Base-by-base conservation (phyloP, 2,329 filamentous ascomycete genomes). In the Cordyceps tenuipes region DNA sequence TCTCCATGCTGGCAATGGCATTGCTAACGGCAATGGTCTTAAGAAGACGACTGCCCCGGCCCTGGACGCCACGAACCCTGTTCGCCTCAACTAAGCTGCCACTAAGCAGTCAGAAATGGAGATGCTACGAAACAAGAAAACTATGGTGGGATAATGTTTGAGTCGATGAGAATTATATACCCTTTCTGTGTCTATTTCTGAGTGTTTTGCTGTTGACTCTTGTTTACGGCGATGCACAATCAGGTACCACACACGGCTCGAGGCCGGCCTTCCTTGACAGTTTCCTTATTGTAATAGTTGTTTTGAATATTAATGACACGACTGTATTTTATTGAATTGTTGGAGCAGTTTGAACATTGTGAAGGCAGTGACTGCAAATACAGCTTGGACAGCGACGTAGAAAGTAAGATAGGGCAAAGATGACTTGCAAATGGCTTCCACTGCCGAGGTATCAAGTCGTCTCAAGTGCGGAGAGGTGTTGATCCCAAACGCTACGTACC, bases 1-100 rank as follows among this genome's bases (percentile, higher is more conserved):
- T 21, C 60, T 44, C 21, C 48, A 46, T 9, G 49, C 57, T 41
- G 52, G 66, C 36, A 64, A 68, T 19, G 55, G 53, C 17, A 49
- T 31, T 6, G 50, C 61, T 34, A 64, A 62, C 41, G 62, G 62
- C 17, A 55, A 44, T 17, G 57, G 57, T 29, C 39, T 52, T 3
- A 59, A 59, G 49, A 44, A 53, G 57, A 17, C 48, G 6, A 12
- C 48, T 41, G 57, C 49, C 21, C 57, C 57, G 23, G 57, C 57
- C 23, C 57, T 59, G 13, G 57, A 59, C 19, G 5, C 48, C 26
- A 47, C 39, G 26, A 59, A 52, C 34, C 57, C 57, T 26, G 39
- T 59, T 39, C 46, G 34, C 13, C 47, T 58, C 56, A 58, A 51
- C 46, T 58, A 58, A 58, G 44, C 19, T 49, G 19, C 54, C 48